Base-by-base conservation (phyloP, 225 moss, liverwort and hornwort species). In the Polytrichum commune region DNA sequence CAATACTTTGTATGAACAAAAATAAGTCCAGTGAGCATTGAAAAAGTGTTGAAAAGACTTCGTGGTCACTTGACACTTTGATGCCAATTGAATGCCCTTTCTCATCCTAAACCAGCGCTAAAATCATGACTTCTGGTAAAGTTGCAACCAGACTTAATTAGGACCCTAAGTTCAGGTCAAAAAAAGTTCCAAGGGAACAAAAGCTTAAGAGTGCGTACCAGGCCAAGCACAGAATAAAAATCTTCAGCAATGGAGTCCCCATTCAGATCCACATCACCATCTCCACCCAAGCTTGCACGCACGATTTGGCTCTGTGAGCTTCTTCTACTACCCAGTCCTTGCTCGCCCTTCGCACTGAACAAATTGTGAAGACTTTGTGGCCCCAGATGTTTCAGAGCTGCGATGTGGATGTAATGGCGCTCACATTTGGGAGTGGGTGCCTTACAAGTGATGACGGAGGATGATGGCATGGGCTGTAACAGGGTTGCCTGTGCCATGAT, bases 161-260 rank as follows among this genome's bases (percentile, higher is more conserved):
- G 46, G 46, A 46, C 46, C 16, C 46, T 46, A n/a, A 23, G 60
- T 60, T n/a, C 25, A 22, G 60, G 60, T 60, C 29, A 22, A 35
- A 24, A 29, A 28, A 32, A 2, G 0, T 0, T 66, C 7, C 25
- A n/a, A 66, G 29, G n/a, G 32, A 65, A 20, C 27, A n/a, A 65
- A 65, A 0, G 19, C 6, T 22, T 23, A 63, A 28, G 63, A 18
- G 18, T 27, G 55, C 46, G 5, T 90, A 98, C 98, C 91, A 98
- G 78, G 74, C 98, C 98, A 25, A 98, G 95, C 28, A 98, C 95
- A 13, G 98, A 91, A 69, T 98, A 98, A 73, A 91, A 98, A 79
- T 98, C 98, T 63, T 95, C 95, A 65, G 84, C 91, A 0, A 86
- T 79, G 53, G 53, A 60, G 1, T 83, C 91, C 20, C 81, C 84